Evolutionary conservation across 2,329 filamentous ascomycete genomes (phyloP).

Genomic region (Colletotrichum cereale): DNA sequence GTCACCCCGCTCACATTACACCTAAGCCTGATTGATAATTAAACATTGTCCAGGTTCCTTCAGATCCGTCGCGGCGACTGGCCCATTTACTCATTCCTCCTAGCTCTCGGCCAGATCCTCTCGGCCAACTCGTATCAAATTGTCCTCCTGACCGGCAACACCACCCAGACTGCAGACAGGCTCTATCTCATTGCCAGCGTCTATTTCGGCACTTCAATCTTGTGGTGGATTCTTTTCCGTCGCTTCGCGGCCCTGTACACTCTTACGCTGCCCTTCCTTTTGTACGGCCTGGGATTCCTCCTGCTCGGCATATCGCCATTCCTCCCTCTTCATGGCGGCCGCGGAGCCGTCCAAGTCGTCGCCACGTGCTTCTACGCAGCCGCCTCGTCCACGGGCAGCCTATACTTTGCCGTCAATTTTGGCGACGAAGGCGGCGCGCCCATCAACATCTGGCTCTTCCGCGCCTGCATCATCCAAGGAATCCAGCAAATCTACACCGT

Average conservation of each 20-base stretch:
- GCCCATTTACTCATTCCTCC: slow-evolving; percentile 72
- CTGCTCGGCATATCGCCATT: not conserved
- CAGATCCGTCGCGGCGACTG: slow-evolving; percentile 70
- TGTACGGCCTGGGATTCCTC: not conserved
- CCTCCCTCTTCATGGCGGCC: not conserved
- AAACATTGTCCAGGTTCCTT: slow-evolving; percentile 47
- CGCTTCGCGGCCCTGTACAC: not conserved
- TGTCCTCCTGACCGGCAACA: slow-evolving; percentile 72
- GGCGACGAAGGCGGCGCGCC: slow-evolving; percentile 73
- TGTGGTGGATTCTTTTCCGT: not conserved
- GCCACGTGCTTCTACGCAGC: slow-evolving; percentile 72
- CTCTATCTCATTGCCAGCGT: not conserved
- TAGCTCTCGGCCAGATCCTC: slow-evolving; percentile 74
- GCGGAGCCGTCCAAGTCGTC: slow-evolving; percentile 66
- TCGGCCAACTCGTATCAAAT: slow-evolving; percentile 77
- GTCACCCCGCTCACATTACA: not conserved
- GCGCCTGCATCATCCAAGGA: slow-evolving; percentile 75
- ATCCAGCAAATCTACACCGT: slow-evolving; percentile 76
- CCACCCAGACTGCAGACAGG: slow-evolving; percentile 60
- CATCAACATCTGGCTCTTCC: slow-evolving; percentile 73
- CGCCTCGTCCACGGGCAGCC: slow-evolving; percentile 71
- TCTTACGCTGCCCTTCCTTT: not conserved
- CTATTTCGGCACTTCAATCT: not conserved
- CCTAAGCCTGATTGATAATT: not conserved
- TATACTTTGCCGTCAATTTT: slow-evolving; percentile 77